Base-by-base conservation (phyloP, 345 rosid genomes). In the Erucastrum elatum region DNA sequence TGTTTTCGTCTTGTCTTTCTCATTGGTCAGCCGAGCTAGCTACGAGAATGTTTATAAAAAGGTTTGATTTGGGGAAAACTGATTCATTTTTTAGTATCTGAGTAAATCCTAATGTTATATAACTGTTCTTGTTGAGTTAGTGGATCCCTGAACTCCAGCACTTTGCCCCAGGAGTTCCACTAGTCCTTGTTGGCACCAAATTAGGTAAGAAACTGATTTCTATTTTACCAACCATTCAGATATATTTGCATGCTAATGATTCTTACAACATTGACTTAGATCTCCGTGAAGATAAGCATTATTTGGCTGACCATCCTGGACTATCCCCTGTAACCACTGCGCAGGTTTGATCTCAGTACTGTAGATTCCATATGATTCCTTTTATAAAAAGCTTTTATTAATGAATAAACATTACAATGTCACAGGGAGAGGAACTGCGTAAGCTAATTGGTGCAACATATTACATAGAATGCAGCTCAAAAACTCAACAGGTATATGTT, bases 91-190 rank as follows among this genome's bases (percentile, higher is more conserved):
- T 65, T 74, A 1, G 71, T 63, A 46, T 49, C 15, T 0, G 62
- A 51, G 8, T 63, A 3, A 30, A 55, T 67, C 79, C 84, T 85
- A 56, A 86, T 69, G 39, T 58, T 58, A 15, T 34, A 11, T 58
- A 46, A 64, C 68, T 87, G 60, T 82, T 77, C 49, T 63, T 82
- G 68, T 75, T 58, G 77, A 75, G 5, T 71, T 90, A 94, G 99
- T 94, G 99, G 99, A 87, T 94, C 82, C 97, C 98, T 73, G 98
- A 94, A 75, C 97, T 94, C 69, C 94, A 90, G 82, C 98, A 92
- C 84, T 93, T 81, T 84, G 91, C 92, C 73, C 97, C 95, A 2
- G 97, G 98, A 76, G 84, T 92, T 66, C 98, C 98, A 3, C 71
- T 92, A 8, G 97, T 94, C 17, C 86, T 94, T 70, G 97, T 88